A percentile compares a stretch with the other conserved stretches of the same genome.
Conservation (phyloP, 805 yeast species). For the Jamesozyma spencerorum region DNA sequence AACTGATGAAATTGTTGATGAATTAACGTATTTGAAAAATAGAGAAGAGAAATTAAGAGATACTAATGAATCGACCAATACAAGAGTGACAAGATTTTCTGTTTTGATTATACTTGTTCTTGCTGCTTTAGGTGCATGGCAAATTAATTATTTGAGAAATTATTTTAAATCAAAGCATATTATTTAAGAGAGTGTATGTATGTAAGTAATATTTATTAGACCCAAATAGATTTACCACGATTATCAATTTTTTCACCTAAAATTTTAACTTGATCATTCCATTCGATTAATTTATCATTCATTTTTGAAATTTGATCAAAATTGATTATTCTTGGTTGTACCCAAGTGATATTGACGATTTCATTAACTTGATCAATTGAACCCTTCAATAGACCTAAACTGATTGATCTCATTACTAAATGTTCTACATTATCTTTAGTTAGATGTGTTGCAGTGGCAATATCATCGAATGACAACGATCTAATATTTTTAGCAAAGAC, state of each 20-base stretch:
- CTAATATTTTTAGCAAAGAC: conserved; percentile 74
- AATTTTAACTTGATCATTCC: conserved; percentile 69
- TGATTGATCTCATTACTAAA: conserved; percentile 82
- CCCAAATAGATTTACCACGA: conserved; percentile 60
- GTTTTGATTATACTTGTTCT: conserved; percentile 57
- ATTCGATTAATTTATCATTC: conserved; percentile 59
- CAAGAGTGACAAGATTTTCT: conserved; percentile 85
- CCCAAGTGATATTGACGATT: conserved; percentile 79
- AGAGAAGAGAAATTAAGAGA: conserved; percentile 93
- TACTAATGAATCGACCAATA: conserved; percentile 92
- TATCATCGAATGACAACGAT: conserved; percentile 61
- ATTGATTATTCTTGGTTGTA: conserved; percentile 90
- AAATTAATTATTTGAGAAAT: conserved; percentile 80
- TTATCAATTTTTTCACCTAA: conserved; percentile 53
- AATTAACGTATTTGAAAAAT: conserved; percentile 70
- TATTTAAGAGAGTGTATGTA: conserved; percentile 30
- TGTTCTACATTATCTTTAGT: conserved; percentile 67
- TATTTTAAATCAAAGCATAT: conserved; percentile 85
- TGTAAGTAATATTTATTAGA: too few relatives aligned
- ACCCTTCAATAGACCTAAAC: conserved; percentile 79
- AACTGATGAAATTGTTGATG: conserved; percentile 70
- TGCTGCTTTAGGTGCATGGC: conserved; percentile 82
- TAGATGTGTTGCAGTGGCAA: conserved; percentile 61
- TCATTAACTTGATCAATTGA: conserved; percentile 78
- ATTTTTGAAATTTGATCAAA: conserved; percentile 67